These are phyloP conservation scores for Ceratobasidium theobromae DNA, from an alignment of 1,284 basidiomycete genomes.

Conservation along the genomic window DNA sequence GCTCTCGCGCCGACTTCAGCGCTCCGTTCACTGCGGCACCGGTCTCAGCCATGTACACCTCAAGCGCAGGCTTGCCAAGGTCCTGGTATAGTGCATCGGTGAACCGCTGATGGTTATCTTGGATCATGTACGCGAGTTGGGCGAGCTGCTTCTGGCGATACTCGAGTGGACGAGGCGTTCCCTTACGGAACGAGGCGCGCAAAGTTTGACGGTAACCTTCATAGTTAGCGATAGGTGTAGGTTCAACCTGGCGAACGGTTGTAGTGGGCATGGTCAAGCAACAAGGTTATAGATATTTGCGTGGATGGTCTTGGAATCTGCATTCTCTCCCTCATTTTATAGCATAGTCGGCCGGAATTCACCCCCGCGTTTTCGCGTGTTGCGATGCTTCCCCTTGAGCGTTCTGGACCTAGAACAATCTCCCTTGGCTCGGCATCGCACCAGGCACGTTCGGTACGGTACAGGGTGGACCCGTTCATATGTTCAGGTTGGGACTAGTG, in stretches of 20 bases:
- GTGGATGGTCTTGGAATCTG: too few relatives aligned
- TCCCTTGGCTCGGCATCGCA: background rate
- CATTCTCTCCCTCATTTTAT: background rate
- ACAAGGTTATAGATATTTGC: background rate
- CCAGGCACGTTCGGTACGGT: too few relatives aligned
- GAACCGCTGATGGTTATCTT: slow-evolving; percentile 58
- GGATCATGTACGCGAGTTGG: slow-evolving; percentile 60
- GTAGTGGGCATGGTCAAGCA: background rate
- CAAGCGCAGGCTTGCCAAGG: slow-evolving; percentile 55
- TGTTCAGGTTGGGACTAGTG: too few relatives aligned
- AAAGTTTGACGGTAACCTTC: slow-evolving; percentile 42
- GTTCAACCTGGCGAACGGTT: background rate
- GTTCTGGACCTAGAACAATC: background rate
- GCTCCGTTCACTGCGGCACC: slow-evolving; percentile 49
- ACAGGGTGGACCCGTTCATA: too few relatives aligned
- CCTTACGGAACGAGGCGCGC: slow-evolving; percentile 52
- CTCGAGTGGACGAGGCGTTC: slow-evolving; percentile 53
- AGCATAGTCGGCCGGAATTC: too few relatives aligned
- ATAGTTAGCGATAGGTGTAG: slow-evolving; percentile 27
- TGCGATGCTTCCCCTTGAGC: too few relatives aligned
- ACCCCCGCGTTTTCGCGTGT: too few relatives aligned
- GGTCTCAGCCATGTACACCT: slow-evolving; percentile 47
- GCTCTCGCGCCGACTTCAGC: slow-evolving; percentile 51
- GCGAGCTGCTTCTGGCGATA: slow-evolving; percentile 65
- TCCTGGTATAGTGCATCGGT: slow-evolving; percentile 54